phyloP scores from a whole-genome alignment of 495 filamentous ascomycete species.

The Penicillium mononematosum region DNA sequence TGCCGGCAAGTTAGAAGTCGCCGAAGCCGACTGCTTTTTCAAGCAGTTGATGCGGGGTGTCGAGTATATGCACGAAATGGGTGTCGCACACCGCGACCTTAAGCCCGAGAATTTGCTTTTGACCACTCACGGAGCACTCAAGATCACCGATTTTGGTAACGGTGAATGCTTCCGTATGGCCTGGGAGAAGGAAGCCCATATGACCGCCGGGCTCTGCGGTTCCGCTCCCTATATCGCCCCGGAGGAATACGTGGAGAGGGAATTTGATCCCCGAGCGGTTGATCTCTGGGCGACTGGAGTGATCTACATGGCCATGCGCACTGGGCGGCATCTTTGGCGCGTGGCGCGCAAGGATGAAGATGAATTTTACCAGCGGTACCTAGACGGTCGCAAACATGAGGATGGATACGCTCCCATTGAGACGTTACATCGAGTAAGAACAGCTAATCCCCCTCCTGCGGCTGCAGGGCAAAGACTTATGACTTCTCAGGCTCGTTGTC shows the following conservation, averaged over 20 bases:
- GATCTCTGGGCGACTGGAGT: slow-evolving; percentile 98
- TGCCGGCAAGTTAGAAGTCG: slow-evolving; percentile 87
- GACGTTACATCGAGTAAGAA: slow-evolving; percentile 85
- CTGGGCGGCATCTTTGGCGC: slow-evolving; percentile 93
- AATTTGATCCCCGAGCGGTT: slow-evolving; percentile 95
- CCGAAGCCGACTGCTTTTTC: slow-evolving; percentile 97
- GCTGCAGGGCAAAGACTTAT: slow-evolving; percentile 36
- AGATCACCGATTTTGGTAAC: slow-evolving; percentile 99
- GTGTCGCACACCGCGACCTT: slow-evolving; percentile 93
- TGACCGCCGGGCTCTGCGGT: slow-evolving; percentile 95
- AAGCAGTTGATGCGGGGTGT: slow-evolving; percentile 99
- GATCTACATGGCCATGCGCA: slow-evolving; percentile 99
- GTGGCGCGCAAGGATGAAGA: slow-evolving; percentile 93
- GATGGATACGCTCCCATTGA: slow-evolving; percentile 96
- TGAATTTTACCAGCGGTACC: slow-evolving; percentile 92
- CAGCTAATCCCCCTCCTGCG: slow-evolving; percentile 12
- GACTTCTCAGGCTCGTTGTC: slow-evolving; percentile 75
- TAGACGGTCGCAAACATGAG: slow-evolving; percentile 88
- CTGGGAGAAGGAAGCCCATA: slow-evolving; percentile 96
- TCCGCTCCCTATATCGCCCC: slow-evolving; percentile 97
- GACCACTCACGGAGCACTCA: slow-evolving; percentile 89
- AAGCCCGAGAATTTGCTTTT: slow-evolving; percentile 97
- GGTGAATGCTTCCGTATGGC: slow-evolving; percentile 99
- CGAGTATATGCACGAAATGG: slow-evolving; percentile 99
- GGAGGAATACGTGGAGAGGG: slow-evolving; percentile 90